Base-by-base conservation (phyloP, 441 rosid species). In the Pelargonium australe region DNA sequence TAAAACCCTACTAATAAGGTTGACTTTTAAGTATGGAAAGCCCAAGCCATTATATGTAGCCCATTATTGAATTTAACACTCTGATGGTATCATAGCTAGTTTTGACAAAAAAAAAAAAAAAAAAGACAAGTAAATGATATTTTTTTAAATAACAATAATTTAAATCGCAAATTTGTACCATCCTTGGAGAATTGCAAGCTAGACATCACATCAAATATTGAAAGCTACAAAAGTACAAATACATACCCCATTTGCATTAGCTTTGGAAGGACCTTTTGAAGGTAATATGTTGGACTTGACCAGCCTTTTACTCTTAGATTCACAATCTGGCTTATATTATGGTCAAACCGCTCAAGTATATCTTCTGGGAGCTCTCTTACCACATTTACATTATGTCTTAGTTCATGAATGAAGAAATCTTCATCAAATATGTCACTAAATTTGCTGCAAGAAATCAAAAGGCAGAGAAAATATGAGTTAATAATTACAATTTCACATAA, bases 391-490 rank as follows among this genome's bases (percentile, higher is more conserved):
- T 87, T 84, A 80, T 85, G 86, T 82, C 81, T 80, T 72, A 95
- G 94, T 4, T 87, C 75, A 71, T 81, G 70, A 64, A 92, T 87
- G 79, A 95, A 95, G 84, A 86, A 90, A 68, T 86, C 93, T 80
- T 95, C 98, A 70, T 95, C 98, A 76, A 95, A 95, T 70, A 95
- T 95, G 60, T 90, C 96, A 45, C 96, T 87, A 68, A 95, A 92
- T 70, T 91, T 85, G 83, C 97, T 95, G 95, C 75, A 70, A 70
- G 60, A 70, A 72, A 72, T 34, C 53, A 12, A 65, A 44, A 51
- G 45, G 68, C 37, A 37, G 47, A n/a, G 64, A 67, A 25, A n/a
- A 57, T 7, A 55, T 12, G 34, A 73, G 65, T 25, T 6, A 8
- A 4, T 10, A 5, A 40, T 63, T 28, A 13, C 17, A 0, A n/a